Evolutionary conservation across 2,329 filamentous ascomycete species (phyloP).

Genomic region (Cucurbitaria berberidis): DNA sequence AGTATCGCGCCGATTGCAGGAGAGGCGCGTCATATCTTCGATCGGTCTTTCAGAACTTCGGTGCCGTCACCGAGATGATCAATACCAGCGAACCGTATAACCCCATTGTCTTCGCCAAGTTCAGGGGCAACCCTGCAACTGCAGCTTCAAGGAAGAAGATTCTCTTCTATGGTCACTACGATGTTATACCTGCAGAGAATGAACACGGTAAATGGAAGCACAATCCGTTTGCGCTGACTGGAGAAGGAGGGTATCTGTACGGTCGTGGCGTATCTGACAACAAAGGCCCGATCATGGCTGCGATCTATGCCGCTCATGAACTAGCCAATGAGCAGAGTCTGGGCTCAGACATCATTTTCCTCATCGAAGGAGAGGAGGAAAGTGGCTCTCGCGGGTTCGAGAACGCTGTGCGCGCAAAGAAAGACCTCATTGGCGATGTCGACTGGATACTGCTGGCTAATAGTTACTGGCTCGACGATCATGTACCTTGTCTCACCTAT

Average conservation of each 20-base stretch:
- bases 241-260: slow-evolving; percentile 90
- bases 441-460: slow-evolving; percentile 96
- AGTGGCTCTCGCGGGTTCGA: slow-evolving; percentile 91
- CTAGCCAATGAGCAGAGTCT: slow-evolving; percentile 82
- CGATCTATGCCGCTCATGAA: slow-evolving; percentile 91
- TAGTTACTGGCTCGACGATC: slow-evolving; percentile 98
- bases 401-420: slow-evolving; percentile 78
- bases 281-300: slow-evolving; percentile 93
- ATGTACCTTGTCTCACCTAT: slow-evolving; percentile 93
- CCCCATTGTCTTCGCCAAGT: slow-evolving; percentile 91
- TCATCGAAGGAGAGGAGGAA: slow-evolving; percentile 97
- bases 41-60: slow-evolving; percentile 88
- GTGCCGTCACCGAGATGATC: slow-evolving; percentile 82
- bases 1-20: slow-evolving; percentile 89
- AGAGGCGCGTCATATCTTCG: slow-evolving; percentile 90
- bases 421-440: slow-evolving; percentile 83
- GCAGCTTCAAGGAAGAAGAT: slow-evolving; percentile 78
- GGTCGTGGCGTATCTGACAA: slow-evolving; percentile 97
- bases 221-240: slow-evolving; percentile 88
- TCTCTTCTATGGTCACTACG: slow-evolving; percentile 97
- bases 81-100: slow-evolving; percentile 79
- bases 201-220: slow-evolving; percentile 82
- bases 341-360: slow-evolving; percentile 86
- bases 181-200: slow-evolving; percentile 89
- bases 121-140: slow-evolving; percentile 74